Conservation (phyloP, 1,139 yeast species). For the Pichia sp. region DNA sequence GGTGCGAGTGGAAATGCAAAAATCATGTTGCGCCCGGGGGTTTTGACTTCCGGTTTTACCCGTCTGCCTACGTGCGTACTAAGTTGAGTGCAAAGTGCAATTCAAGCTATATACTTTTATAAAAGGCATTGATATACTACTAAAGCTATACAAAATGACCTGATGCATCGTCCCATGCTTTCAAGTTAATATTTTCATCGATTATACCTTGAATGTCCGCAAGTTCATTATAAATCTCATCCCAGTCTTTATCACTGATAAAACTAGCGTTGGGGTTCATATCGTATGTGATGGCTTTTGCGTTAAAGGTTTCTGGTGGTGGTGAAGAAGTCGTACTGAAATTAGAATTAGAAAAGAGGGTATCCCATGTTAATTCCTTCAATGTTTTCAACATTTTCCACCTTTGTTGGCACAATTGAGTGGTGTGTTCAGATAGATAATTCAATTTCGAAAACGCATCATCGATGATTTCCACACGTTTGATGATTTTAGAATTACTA, state of each 20-base stretch:
- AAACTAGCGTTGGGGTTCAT: not conserved
- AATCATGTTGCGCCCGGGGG: no score
- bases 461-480: constrained; percentile 14
- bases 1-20: no score
- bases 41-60: no score
- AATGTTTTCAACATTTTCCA: constrained; percentile 23
- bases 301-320: no score
- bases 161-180: constrained; percentile 24
- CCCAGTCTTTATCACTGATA: constrained; percentile 19
- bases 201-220: constrained; percentile 18
- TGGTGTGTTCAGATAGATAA: constrained; percentile 23
- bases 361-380: constrained; percentile 21
- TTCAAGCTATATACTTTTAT: no score
- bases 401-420: constrained; percentile 21
- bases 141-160: no score
- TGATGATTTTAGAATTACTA: not conserved
- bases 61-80: no score
- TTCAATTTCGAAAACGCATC: constrained; percentile 16
- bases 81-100: no score
- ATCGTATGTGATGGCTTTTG: not conserved
- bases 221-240: constrained; percentile 17
- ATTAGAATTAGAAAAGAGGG: constrained; percentile 16
- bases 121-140: no score
- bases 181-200: constrained; percentile 21
- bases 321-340: no score